Base-by-base conservation (phyloP, 345 rosid genomes). In the Erucastrum elatum region DNA sequence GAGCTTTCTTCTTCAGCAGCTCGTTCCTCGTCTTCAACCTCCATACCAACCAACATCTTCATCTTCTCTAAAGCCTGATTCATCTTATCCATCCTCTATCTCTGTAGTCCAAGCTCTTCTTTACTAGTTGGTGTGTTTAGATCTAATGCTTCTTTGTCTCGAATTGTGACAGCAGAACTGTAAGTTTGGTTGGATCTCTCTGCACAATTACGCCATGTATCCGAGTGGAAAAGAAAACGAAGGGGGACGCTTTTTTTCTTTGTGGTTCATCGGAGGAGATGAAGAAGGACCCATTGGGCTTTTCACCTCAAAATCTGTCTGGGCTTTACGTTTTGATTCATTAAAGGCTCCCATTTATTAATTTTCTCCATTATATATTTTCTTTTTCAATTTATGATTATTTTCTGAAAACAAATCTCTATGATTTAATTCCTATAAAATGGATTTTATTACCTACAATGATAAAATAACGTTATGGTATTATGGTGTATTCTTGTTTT, bases 41-140 rank as follows among this genome's bases (percentile, higher is more conserved):
- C 98, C 88, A 92, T 85, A 64, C 97, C 91, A 0, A 94, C 98
- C 31, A 94, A 78, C 93, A 91, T 91, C 86, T 91, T 94, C 88
- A 90, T 82, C 86, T 88, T 94, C 90, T 91, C 97, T 4, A 87
- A 82, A 34, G 95, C 98, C 59, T 86, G 87, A 79, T 86, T 90
- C 95, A 94, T 90, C 86, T 82, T 94, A 70, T 94, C 94, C 97
- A 94, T 92, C 66, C 30, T 60, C 63, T 65, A 66, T 17, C 35
- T 59, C 55, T 21, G 13, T 46, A n/a, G 13, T 71, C 26, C 35
- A 21, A 39, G 70, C 30, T 66, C 64, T 26, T 41, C 3, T 35
- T 16, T 62, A 58, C 31, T 56, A 30, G 41, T 16, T 64, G 17
- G 0, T 11, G 33, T 68, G 26, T 15, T 70, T 7, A 59, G 81